A percentile compares a stretch with the other conserved stretches of the same genome.
These are phyloP conservation scores for Omphalotus olearius DNA, from an alignment of 1,284 basidiomycete genomes.

Conservation along the genomic window DNA sequence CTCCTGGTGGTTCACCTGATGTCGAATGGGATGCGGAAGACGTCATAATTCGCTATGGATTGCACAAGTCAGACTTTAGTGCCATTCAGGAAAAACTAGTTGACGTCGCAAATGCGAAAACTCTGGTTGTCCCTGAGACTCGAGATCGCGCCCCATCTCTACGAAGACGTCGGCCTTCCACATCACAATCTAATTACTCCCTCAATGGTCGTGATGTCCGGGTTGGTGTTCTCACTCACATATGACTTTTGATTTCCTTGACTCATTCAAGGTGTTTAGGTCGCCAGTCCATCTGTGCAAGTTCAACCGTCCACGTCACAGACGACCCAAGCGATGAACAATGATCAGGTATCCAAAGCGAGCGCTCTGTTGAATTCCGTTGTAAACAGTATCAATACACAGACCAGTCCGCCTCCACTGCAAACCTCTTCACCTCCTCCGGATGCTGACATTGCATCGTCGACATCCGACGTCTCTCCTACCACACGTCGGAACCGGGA, in stretches of 20 bases:
- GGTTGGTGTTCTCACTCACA: slow-evolving; percentile 29
- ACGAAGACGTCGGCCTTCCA: slow-evolving; percentile 67
- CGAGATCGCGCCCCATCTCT: slow-evolving; percentile 54
- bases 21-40: slow-evolving; percentile 65
- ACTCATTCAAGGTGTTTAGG: slow-evolving; percentile 29
- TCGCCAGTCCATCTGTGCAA: slow-evolving; percentile 55
- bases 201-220: slow-evolving; percentile 43
- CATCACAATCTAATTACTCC: slow-evolving; percentile 75
- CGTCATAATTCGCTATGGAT: slow-evolving; percentile 56
- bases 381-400: slow-evolving; percentile 58
- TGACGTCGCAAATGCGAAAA: slow-evolving; percentile 51
- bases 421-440: neutral
- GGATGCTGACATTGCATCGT: slow-evolving; percentile 15
- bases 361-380: slow-evolving; percentile 65
- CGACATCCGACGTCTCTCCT: slow-evolving; percentile 37
- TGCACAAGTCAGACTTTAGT: slow-evolving; percentile 64
- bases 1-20: slow-evolving; percentile 42
- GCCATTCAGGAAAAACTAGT: slow-evolving; percentile 72
- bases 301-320: slow-evolving; percentile 32
- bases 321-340: slow-evolving; percentile 23
- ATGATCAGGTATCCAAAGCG: slow-evolving; percentile 51
- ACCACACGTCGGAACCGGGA: slow-evolving; percentile 61
- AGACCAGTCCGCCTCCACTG: slow-evolving; percentile 23
- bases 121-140: slow-evolving; percentile 43
- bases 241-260: neutral